phyloP scores from a whole-genome alignment of 1,139 yeast genomes.

The Nakaseomyces sp. region DNA sequence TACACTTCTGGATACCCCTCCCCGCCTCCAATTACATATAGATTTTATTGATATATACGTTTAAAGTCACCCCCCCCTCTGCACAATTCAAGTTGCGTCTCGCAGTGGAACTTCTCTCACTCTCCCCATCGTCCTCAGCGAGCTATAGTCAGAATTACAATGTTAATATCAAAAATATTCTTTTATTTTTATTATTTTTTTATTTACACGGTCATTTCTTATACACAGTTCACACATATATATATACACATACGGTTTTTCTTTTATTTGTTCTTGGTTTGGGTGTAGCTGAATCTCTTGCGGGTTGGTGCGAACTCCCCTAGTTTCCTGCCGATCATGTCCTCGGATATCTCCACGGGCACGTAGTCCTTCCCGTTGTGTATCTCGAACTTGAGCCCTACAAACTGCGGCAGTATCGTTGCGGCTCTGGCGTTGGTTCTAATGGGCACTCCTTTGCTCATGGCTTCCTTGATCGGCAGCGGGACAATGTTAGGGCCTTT shows the following conservation, averaged over 20 bases:
- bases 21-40: no score
- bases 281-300: conserved; percentile 76
- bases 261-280: conserved; percentile 36
- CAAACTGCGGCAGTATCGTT: conserved; percentile 90
- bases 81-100: no score
- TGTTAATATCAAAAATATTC: no score
- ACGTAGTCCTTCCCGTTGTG: conserved; percentile 95
- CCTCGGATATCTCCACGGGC: conserved; percentile 77
- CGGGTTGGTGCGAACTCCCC: conserved; percentile 95
- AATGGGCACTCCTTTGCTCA: conserved; percentile 71
- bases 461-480: conserved; percentile 78
- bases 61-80: no score
- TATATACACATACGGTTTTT: background rate
- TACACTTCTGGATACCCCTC: no score
- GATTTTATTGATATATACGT: no score
- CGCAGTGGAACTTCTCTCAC: no score
- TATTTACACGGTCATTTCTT: background rate
- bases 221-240: background rate
- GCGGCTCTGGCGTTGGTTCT: conserved; percentile 92
- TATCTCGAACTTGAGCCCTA: conserved; percentile 85
- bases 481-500: conserved; percentile 90
- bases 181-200: background rate
- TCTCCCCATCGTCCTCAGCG: background rate
- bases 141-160: background rate
- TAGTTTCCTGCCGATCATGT: conserved; percentile 94